Conservation (phyloP, 208 protist species). For the Blastocrithidia nonstop region DNA sequence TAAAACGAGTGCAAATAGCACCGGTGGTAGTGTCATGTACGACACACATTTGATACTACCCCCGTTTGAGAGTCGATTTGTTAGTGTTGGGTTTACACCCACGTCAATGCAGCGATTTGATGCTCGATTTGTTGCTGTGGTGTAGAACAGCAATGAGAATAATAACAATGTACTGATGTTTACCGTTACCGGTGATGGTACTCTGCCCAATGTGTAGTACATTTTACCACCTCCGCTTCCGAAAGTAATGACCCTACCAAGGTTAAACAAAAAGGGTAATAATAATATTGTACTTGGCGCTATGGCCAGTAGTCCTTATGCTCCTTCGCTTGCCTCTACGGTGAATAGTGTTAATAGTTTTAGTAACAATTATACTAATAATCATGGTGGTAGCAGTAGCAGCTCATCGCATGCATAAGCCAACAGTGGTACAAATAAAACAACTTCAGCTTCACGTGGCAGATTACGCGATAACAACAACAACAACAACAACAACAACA, state of each 20-base stretch:
- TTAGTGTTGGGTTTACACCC: constrained; percentile 86
- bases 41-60: constrained; percentile 76
- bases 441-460: no score
- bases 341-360: no score
- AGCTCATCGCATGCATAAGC: no score
- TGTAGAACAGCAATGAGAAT: constrained; percentile 63
- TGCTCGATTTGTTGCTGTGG: constrained; percentile 82
- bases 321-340: no score
- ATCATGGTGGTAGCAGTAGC: no score
- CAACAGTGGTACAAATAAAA: no score
- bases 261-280: no score
- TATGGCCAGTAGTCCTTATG: no score
- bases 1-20: background rate
- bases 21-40: background rate
- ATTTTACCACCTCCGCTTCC: constrained; percentile 30
- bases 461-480: background rate
- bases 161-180: constrained; percentile 65
- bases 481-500: constrained; percentile 1
- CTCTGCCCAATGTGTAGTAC: constrained; percentile 80
- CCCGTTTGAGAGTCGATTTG: constrained; percentile 91
- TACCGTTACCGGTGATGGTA: constrained; percentile 85
- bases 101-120: constrained; percentile 54
- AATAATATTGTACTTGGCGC: no score
- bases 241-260: background rate
- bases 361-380: no score